phyloP scores from a whole-genome alignment of 2,329 filamentous ascomycete genomes.

The Arthroderma sp. region DNA sequence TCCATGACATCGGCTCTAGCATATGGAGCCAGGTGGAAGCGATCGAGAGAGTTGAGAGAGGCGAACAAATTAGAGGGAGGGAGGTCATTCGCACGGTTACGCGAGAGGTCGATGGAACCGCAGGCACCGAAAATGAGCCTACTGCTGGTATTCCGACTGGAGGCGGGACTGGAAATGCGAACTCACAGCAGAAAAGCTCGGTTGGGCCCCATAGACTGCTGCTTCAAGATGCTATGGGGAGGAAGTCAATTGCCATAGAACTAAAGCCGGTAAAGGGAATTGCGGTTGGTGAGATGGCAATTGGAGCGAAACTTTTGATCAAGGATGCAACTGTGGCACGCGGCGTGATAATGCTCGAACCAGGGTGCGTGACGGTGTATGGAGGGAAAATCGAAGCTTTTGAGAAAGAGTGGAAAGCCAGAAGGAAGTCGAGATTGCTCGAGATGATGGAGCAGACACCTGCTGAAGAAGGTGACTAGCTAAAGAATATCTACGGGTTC shows the following conservation, averaged over 20 bases:
- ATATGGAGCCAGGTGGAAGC: constrained; percentile 81
- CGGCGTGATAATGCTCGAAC: constrained; percentile 66
- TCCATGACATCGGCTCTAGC: constrained; percentile 69
- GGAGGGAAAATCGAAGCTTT: constrained; percentile 76
- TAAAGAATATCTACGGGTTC: no score
- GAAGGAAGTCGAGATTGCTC: constrained; percentile 56
- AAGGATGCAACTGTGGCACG: constrained; percentile 52
- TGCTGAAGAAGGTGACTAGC: background rate
- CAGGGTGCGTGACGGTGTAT: constrained; percentile 54
- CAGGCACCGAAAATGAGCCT: constrained; percentile 2
- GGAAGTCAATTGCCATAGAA: constrained; percentile 60
- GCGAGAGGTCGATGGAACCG: constrained; percentile 32
- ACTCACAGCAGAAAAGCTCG: constrained; percentile 11
- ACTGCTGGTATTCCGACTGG: constrained; percentile 6
- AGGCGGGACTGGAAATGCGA: constrained; percentile 4
- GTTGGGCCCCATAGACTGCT: constrained; percentile 63
- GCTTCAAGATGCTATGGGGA: constrained; percentile 65
- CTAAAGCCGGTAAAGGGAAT: constrained; percentile 52
- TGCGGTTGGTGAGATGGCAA: constrained; percentile 44
- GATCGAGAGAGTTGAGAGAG: constrained; percentile 40
- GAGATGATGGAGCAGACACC: constrained; percentile 37
- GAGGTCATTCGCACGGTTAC: constrained; percentile 66
- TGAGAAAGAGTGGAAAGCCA: constrained; percentile 64
- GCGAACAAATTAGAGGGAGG: constrained; percentile 48
- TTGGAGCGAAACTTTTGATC: constrained; percentile 73